phyloP scores from a whole-genome alignment of 2,329 filamentous ascomycete species.

The Rutstroemia sp. region DNA sequence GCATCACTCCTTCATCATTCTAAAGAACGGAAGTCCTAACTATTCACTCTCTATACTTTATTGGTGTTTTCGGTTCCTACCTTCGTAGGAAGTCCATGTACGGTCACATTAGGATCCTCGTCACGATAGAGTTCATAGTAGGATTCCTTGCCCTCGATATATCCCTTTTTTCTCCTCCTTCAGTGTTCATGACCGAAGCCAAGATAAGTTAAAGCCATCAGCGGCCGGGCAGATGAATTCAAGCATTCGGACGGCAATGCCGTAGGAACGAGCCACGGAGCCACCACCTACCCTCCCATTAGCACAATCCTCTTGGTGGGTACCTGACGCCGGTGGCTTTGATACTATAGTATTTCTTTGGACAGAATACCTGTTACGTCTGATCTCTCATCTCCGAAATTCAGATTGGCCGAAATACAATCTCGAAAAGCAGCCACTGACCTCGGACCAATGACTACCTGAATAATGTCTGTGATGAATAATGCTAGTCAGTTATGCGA shows the following conservation, averaged over 20 bases:
- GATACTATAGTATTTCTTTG: constrained; percentile 6
- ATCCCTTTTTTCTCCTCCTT: background rate
- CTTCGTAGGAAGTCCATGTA: background rate
- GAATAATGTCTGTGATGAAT: background rate
- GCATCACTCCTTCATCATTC: background rate
- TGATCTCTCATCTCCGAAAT: constrained; percentile 22
- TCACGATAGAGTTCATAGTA: background rate
- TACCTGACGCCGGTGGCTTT: constrained; percentile 22
- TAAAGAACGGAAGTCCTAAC: background rate
- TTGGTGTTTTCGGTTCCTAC: background rate
- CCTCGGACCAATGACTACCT: background rate
- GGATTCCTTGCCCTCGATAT: background rate
- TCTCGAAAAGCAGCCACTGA: background rate
- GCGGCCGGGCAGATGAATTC: background rate
- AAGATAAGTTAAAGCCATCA: constrained; percentile 1
- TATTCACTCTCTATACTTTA: background rate
- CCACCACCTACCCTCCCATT: constrained; percentile 12
- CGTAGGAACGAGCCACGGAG: background rate
- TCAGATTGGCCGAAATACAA: constrained; percentile 11
- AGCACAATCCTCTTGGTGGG: constrained; percentile 13
- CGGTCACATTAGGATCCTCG: background rate
- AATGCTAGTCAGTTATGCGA: background rate
- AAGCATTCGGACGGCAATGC: constrained; percentile 5
- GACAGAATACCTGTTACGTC: background rate
- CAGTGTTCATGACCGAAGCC: background rate